Percentiles rank a stretch among this genome's conserved stretches.
Evolutionary conservation across 306 rosid species (phyloP).

Genomic region (Sicyos baderoa): DNA sequence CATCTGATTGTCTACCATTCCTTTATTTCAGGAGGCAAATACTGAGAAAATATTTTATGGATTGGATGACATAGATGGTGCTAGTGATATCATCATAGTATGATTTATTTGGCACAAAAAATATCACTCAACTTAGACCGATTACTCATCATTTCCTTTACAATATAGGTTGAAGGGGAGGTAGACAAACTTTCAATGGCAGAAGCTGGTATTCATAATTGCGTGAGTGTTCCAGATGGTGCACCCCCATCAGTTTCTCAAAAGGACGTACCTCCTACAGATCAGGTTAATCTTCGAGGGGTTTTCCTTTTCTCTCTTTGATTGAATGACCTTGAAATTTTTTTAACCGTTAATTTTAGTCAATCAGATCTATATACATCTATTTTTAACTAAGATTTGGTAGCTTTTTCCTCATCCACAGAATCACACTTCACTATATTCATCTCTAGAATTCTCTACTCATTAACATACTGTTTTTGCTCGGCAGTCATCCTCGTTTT

Average conservation of each 20-base stretch:
- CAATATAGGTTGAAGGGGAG: constrained; percentile 87
- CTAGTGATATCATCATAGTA: constrained; percentile 79
- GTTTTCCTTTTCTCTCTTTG: background rate
- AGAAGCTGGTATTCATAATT: constrained; percentile 88
- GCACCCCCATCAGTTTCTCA: constrained; percentile 69
- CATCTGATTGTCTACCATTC: constrained; percentile 4
- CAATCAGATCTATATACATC: background rate
- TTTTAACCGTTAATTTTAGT: background rate
- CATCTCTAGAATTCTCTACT: background rate
- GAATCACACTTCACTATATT: background rate
- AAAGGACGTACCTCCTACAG: constrained; percentile 57
- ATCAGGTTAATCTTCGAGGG: constrained; percentile 39
- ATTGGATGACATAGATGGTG: constrained; percentile 66
- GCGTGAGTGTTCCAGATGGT: constrained; percentile 97
- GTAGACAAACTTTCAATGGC: constrained; percentile 97
- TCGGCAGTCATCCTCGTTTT: background rate
- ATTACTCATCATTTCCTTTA: constrained; percentile 15
- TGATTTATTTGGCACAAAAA: constrained; percentile 24
- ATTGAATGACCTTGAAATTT: background rate
- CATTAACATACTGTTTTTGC: background rate
- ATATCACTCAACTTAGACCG: constrained; percentile 15
- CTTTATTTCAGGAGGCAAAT: constrained; percentile 65
- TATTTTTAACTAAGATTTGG: background rate
- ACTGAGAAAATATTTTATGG: constrained; percentile 88
- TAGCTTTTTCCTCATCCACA: background rate